Evolutionary conservation across 345 rosid genomes (phyloP).

Genomic region (Lepidium didymum): DNA sequence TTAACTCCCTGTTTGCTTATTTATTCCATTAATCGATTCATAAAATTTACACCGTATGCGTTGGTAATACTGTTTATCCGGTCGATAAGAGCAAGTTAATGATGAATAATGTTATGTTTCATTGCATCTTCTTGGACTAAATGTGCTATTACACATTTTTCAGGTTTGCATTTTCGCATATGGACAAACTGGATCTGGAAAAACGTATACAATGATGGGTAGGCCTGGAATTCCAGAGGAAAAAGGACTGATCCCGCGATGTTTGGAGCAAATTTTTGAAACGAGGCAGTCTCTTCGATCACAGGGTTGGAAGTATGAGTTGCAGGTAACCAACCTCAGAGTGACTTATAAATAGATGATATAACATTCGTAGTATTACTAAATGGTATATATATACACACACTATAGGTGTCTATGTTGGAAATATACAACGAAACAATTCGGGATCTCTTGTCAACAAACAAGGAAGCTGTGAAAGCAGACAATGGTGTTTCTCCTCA

Average conservation of each 20-base stretch:
- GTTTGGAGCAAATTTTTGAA: slow-evolving; percentile 87
- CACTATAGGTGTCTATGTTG: slow-evolving; percentile 78
- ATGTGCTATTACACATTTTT: slow-evolving; percentile 4
- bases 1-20: not conserved
- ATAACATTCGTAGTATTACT: not conserved
- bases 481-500: slow-evolving; percentile 52
- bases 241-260: slow-evolving; percentile 87
- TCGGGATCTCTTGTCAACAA: slow-evolving; percentile 74
- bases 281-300: slow-evolving; percentile 73
- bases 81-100: not conserved
- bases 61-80: not conserved
- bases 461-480: slow-evolving; percentile 40
- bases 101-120: not conserved
- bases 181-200: slow-evolving; percentile 98
- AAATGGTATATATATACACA: not conserved
- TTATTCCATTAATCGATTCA: not conserved
- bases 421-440: slow-evolving; percentile 95
- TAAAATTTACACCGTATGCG: not conserved
- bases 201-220: slow-evolving; percentile 99
- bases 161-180: slow-evolving; percentile 98
- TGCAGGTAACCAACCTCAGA: slow-evolving; percentile 52
- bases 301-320: slow-evolving; percentile 96
- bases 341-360: not conserved
- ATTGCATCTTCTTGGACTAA: not conserved
- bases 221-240: slow-evolving; percentile 59